A percentile compares a stretch with the other conserved stretches of the same genome.
Conservation (phyloP, 2,329 filamentous ascomycete genomes). For the Aureobasidium sp. region DNA sequence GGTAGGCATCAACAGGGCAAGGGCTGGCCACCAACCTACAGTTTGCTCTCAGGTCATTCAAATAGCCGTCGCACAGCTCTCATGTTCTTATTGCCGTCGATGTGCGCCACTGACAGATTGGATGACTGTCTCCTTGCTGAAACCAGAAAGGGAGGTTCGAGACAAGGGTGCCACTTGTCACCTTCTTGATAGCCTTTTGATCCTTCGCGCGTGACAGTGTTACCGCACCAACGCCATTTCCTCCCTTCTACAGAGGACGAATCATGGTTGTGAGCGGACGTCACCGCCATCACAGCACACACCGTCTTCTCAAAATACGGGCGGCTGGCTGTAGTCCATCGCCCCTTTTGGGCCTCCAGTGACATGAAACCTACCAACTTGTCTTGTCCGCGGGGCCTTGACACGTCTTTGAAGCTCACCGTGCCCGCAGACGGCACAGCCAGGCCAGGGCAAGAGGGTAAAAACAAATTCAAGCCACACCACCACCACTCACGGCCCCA, state of each 20-base stretch:
- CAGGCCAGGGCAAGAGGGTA: neutral
- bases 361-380: neutral
- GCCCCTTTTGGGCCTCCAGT: neutral
- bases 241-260: neutral
- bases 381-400: conserved; percentile 2
- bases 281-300: neutral
- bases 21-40: neutral
- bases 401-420: neutral
- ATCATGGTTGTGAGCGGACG: neutral
- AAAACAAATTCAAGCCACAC: conserved; percentile 4
- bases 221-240: neutral
- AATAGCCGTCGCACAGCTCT: neutral
- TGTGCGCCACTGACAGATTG: neutral
- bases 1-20: neutral
- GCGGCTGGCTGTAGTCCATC: neutral
- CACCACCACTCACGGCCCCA: neutral
- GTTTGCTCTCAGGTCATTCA: neutral
- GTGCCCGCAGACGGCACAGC: neutral
- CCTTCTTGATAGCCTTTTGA: neutral
- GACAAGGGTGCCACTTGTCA: neutral
- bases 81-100: neutral
- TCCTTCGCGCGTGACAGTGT: conserved; percentile 4
- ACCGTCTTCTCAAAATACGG: neutral
- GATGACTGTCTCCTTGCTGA: neutral
- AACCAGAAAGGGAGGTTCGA: neutral